Percentiles rank a stretch among this genome's conserved stretches.
phyloP scores from a whole-genome alignment of 2,329 filamentous ascomycete species.

The Exophiala spinifera region DNA sequence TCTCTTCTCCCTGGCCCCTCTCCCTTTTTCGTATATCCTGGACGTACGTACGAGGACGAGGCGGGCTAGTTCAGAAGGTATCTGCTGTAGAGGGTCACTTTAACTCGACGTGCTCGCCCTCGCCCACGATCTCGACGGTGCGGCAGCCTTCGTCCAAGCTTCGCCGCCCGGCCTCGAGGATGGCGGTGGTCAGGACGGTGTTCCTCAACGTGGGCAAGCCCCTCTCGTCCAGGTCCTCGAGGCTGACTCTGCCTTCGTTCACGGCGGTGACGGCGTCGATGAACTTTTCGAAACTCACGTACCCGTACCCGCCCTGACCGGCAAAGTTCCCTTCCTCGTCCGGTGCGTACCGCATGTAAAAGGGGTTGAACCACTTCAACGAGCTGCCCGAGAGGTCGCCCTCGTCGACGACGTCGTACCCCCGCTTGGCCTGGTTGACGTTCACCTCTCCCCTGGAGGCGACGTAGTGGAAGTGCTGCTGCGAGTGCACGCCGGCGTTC shows the following conservation, averaged over 20 bases:
- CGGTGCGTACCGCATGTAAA: constrained; percentile 92
- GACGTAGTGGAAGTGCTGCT: constrained; percentile 97
- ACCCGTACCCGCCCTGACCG: constrained; percentile 88
- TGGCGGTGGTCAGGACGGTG: constrained; percentile 87
- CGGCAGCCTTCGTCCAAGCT: constrained; percentile 79
- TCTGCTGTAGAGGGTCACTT: too few species aligned
- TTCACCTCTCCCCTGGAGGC: constrained; percentile 78
- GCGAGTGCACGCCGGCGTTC: constrained; percentile 89
- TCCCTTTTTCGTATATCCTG: too few species aligned
- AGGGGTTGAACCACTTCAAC: constrained; percentile 86
- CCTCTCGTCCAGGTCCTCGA: constrained; percentile 74
- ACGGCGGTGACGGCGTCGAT: constrained; percentile 79
- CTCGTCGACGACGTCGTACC: constrained; percentile 89
- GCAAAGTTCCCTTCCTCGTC: constrained; percentile 94
- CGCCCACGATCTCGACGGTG: constrained; percentile 67
- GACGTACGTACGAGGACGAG: too few species aligned
- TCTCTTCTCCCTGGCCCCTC: not conserved
- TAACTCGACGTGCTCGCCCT: constrained; percentile 32
- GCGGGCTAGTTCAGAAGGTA: too few species aligned
- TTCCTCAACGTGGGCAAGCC: constrained; percentile 82
- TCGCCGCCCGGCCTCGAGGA: constrained; percentile 78
- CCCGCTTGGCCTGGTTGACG: constrained; percentile 88
- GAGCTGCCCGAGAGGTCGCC: constrained; percentile 42
- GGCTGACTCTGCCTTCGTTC: constrained; percentile 68
- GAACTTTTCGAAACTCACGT: constrained; percentile 94